phyloP scores from a whole-genome alignment of 176 grass and related monocot genomes.

The Elaeis guineensis region DNA sequence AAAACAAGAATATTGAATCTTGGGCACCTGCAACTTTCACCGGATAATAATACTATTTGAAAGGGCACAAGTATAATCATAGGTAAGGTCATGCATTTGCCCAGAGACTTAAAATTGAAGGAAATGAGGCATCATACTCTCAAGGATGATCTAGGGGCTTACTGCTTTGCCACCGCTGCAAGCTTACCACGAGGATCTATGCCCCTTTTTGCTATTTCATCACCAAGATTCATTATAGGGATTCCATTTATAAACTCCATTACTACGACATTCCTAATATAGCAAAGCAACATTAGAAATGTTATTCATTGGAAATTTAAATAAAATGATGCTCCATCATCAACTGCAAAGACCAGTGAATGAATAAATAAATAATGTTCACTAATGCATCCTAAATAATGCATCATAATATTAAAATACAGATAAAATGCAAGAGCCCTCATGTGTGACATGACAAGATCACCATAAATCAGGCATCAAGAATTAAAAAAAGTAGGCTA shows the following conservation, averaged over 20 bases:
- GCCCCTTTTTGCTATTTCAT: constrained; percentile 84
- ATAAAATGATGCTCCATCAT: neutral
- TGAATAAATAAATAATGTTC: neutral
- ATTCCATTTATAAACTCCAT: constrained; percentile 95
- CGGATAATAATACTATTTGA: too few relatives aligned
- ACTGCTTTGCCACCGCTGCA: constrained; percentile 87
- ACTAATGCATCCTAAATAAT: neutral
- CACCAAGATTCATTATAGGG: constrained; percentile 92
- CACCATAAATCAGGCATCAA: too few relatives aligned
- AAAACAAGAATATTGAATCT: too few relatives aligned
- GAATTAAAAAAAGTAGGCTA: too few relatives aligned
- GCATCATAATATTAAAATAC: neutral
- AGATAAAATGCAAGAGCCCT: too few relatives aligned
- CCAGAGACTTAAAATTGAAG: too few relatives aligned
- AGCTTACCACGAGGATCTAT: constrained; percentile 83
- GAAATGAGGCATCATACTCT: constrained; percentile 32
- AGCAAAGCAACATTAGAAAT: constrained; percentile 10
- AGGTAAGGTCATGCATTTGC: too few relatives aligned
- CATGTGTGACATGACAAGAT: too few relatives aligned
- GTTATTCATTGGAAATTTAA: constrained; percentile 11
- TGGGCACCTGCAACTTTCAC: too few relatives aligned
- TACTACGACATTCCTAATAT: constrained; percentile 67
- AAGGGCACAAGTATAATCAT: too few relatives aligned
- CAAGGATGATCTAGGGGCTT: constrained; percentile 42
- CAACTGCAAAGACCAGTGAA: neutral